A percentile compares a stretch with the other conserved stretches of the same genome.
These are phyloP conservation scores for Zea luxurians DNA, from an alignment of 176 grass and related monocot genomes.

Conservation along the genomic window DNA sequence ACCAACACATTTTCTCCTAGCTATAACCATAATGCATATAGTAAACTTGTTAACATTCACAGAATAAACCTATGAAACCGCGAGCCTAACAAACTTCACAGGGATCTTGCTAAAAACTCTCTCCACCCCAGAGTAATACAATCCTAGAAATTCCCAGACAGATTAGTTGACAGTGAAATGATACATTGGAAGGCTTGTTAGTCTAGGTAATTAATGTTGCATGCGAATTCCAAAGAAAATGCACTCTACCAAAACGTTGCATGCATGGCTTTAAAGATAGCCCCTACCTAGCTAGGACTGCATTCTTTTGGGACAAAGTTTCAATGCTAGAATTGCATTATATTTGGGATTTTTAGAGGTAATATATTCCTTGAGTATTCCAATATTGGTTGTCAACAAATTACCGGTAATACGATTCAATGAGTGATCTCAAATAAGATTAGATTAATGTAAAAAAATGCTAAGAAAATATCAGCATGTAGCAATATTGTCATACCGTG, in stretches of 20 bases:
- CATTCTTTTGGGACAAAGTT: not conserved
- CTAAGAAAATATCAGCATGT: conserved; percentile 25
- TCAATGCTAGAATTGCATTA: not conserved
- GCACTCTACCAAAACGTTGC: not conserved
- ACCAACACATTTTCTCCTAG: not conserved
- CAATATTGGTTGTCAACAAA: conserved; percentile 10
- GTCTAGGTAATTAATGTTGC: not conserved
- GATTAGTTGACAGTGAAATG: not conserved
- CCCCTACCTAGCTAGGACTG: not conserved
- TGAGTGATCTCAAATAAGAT: conserved; percentile 27
- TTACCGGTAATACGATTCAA: conserved; percentile 7
- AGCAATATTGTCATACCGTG: conserved; percentile 62
- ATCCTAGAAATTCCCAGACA: not conserved
- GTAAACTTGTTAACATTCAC: not conserved
- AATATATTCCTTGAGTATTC: not conserved
- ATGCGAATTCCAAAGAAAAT: not conserved
- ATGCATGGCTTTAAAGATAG: not conserved
- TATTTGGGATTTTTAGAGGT: not conserved
- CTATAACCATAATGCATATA: not conserved
- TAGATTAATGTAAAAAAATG: not conserved
- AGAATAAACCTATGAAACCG: conserved; percentile 16
- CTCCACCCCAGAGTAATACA: not conserved
- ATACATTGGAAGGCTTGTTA: not conserved
- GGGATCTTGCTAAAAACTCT: not conserved
- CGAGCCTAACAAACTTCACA: not conserved